Conservation (phyloP, 2,329 filamentous ascomycete genomes). For the Fusarium subtropicale region DNA sequence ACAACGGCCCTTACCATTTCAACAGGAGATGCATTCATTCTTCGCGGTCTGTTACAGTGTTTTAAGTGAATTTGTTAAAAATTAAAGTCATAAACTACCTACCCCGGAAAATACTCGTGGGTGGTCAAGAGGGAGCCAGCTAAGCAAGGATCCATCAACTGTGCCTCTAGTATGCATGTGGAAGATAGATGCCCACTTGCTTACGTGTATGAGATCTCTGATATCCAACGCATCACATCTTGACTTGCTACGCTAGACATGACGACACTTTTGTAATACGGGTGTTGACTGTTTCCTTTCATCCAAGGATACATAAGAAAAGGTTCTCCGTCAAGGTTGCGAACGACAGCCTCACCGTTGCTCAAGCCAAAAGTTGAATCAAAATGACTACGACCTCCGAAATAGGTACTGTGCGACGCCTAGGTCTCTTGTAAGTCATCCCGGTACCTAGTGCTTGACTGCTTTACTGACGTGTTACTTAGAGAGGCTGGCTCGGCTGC, state of each 20-base stretch:
- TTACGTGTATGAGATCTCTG: slow-evolving; percentile 2
- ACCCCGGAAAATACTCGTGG: neutral
- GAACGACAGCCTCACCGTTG: neutral
- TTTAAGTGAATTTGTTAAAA: neutral
- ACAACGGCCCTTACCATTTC: slow-evolving; percentile 18
- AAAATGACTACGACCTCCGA: slow-evolving; percentile 22
- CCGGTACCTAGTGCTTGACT: neutral
- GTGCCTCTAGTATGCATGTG: slow-evolving; percentile 5
- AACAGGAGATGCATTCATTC: neutral
- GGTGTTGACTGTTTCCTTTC: neutral
- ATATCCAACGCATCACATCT: neutral
- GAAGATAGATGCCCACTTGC: neutral
- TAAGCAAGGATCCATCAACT: neutral
- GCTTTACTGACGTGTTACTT: slow-evolving; percentile 5
- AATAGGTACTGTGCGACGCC: slow-evolving; percentile 39
- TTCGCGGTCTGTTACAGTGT: neutral
- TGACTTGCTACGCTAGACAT: neutral
- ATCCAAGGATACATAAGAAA: slow-evolving; percentile 3
- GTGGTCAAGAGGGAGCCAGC: neutral
- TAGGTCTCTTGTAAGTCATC: slow-evolving; percentile 45
- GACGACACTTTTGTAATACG: neutral
- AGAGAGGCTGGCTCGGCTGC: slow-evolving; percentile 61
- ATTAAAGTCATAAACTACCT: neutral
- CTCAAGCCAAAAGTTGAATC: neutral
- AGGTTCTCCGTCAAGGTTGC: neutral